Evolutionary conservation across 1,139 yeast species (phyloP), one percentile per base, ranked within the genome.

Genomic region (Lodderomyces orthopsilosis): DNA sequence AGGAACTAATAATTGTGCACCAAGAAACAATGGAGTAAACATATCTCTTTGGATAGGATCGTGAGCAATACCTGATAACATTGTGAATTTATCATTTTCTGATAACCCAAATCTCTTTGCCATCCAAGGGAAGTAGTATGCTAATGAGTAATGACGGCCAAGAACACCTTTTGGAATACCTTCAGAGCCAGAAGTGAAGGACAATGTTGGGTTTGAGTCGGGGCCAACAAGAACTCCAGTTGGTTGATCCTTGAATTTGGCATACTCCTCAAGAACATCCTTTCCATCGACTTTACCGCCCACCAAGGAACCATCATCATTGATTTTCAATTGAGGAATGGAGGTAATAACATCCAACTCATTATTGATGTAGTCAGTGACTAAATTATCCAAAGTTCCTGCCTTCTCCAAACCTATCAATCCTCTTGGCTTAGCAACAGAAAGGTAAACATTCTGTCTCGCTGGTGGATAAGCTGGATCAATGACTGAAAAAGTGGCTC

Each of bases 381-480:
- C 99, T 44, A 83, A 66, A 34, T 78, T 75, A 56, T 87, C 90
- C 56, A 94, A 72, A 28, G 70, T 64, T 27, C 98, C 98, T 1
- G 98, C 98, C 62, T 90, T 86, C 55, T 84, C 83, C 56, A 93
- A 82, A 22, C 91, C 96, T 51, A 93, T 83, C 54, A 93, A 75
- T 50, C 95, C 98, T 55, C 70, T 79, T 35, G 99, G 99, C 62
- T 85, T 83, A 34, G 98, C 98, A 12, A 93, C 99, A 30, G 86
- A 81, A 49, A 93, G 75, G 62, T 93, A 93, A 50, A 93, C 81
- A 54, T 88, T 93, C 65, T 93, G 99, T 66, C 99, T 82, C 7
- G 95, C 95, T 18, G 98, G 96, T 35, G 99, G 99, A 63, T 93
- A 93, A 2, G 98, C 98, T 6, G 98, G 98, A 60, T 93, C 99